Conservation (phyloP, 2,329 filamentous ascomycete species). For the Colletotrichum phormii region DNA sequence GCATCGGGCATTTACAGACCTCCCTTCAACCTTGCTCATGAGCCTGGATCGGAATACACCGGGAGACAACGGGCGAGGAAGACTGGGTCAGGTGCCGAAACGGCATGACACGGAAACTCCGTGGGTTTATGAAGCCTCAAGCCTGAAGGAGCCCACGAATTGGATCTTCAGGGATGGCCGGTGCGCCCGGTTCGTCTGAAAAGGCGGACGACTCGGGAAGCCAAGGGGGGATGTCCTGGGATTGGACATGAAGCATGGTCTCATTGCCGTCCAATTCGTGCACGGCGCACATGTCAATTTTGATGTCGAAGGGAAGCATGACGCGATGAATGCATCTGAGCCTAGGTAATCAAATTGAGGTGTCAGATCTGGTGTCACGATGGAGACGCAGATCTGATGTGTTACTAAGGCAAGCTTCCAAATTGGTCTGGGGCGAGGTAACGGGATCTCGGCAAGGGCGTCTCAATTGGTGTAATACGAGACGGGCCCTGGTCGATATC, state of each 20-base stretch:
- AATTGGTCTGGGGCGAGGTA: background rate
- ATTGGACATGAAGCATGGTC: background rate
- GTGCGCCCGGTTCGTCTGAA: slow-evolving; percentile 28
- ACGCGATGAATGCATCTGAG: background rate
- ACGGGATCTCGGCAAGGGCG: slow-evolving; percentile 15
- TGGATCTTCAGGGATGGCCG: background rate
- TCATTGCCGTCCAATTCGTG: background rate
- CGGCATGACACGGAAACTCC: slow-evolving; percentile 10
- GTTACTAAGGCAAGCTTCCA: slow-evolving; percentile 3
- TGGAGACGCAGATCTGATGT: background rate
- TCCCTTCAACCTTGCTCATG: background rate
- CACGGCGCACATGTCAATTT: background rate
- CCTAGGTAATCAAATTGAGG: background rate
- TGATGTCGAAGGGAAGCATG: background rate
- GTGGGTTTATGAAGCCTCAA: slow-evolving; percentile 2
- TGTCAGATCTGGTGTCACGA: background rate
- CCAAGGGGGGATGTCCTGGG: slow-evolving; percentile 3
- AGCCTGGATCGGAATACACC: background rate
- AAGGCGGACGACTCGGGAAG: background rate
- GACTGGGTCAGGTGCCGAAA: background rate
- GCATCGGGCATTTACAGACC: background rate
- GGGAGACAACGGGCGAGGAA: background rate
- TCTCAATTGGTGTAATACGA: slow-evolving; percentile 12
- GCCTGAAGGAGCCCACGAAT: background rate
- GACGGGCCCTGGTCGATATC: slow-evolving; percentile 6